Conservation (phyloP, 2,329 filamentous ascomycete species). For the Scedosporium apiospermum region DNA sequence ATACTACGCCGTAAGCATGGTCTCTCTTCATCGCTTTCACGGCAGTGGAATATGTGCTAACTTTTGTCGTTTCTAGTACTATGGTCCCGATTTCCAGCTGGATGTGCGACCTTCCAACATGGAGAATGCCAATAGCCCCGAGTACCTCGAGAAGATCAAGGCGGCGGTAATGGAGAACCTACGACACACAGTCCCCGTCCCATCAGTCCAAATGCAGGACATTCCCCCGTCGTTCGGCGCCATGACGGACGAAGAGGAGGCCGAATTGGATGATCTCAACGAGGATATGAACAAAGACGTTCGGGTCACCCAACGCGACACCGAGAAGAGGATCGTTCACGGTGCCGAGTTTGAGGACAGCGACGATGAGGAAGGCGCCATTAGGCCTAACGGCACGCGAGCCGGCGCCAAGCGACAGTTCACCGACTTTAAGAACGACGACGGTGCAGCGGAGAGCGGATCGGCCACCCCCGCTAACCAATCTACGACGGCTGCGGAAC, state of each 20-base stretch:
- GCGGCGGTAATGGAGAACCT: conserved; percentile 78
- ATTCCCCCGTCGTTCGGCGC: conserved; percentile 52
- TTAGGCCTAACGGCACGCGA: conserved; percentile 56
- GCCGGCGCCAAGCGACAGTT: conserved; percentile 40
- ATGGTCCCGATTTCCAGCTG: conserved; percentile 80
- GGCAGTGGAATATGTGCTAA: not conserved
- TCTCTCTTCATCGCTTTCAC: not conserved
- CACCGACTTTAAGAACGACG: conserved; percentile 34
- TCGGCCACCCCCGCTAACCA: conserved; percentile 19
- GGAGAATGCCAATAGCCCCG: conserved; percentile 79
- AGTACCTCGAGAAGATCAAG: conserved; percentile 76
- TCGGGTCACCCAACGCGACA: conserved; percentile 70
- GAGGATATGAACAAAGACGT: conserved; percentile 80
- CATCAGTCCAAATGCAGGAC: conserved; percentile 86
- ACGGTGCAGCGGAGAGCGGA: conserved; percentile 18
- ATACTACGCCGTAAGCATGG: conserved; percentile 63
- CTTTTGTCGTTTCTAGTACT: conserved; percentile 50
- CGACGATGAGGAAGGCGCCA: conserved; percentile 74
- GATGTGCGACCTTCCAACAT: conserved; percentile 84
- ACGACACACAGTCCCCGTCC: conserved; percentile 73
- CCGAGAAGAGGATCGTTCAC: conserved; percentile 68
- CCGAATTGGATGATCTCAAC: conserved; percentile 59
- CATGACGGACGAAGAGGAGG: conserved; percentile 58
- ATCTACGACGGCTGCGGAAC: conserved; percentile 17
- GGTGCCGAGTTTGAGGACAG: conserved; percentile 80